These are phyloP conservation scores for Conticribra weissflogii DNA, from an alignment of 108 stramenopile species.

Conservation along the genomic window DNA sequence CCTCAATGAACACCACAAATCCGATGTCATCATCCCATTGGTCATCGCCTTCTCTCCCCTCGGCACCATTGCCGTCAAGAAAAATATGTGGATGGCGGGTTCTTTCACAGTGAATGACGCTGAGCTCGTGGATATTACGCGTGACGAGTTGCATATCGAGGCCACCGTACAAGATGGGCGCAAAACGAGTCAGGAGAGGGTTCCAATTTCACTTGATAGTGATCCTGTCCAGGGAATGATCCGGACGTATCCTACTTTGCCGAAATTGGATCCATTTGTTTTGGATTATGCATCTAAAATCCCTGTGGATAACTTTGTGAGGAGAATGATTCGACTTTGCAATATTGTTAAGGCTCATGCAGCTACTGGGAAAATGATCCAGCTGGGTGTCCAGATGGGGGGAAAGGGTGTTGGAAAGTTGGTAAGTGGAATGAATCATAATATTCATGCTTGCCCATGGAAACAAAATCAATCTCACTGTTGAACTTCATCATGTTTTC, in stretches of 20 bases:
- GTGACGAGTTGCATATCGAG: conserved; percentile 22
- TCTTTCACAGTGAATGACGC: conserved; percentile 63
- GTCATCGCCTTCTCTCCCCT: conserved; percentile 69
- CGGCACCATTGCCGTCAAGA: conserved; percentile 58
- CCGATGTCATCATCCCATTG: conserved; percentile 57
- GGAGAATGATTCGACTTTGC: conserved; percentile 73
- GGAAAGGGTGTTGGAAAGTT: conserved; percentile 58
- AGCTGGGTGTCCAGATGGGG: conserved; percentile 79
- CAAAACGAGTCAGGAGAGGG: conserved; percentile 26
- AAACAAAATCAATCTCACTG: too few relatives aligned
- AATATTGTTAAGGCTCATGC: conserved; percentile 66
- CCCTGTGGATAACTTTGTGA: conserved; percentile 72
- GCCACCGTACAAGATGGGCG: conserved; percentile 43
- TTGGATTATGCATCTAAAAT: conserved; percentile 32
- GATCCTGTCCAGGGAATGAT: conserved; percentile 40
- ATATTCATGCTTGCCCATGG: too few relatives aligned
- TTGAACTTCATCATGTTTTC: neutral
- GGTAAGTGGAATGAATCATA: too few relatives aligned
- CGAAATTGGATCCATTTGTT: conserved; percentile 42
- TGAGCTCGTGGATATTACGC: conserved; percentile 54
- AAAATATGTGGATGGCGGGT: conserved; percentile 76
- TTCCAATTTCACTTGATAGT: conserved; percentile 41
- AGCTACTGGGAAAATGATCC: conserved; percentile 82
- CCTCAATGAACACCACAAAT: conserved; percentile 78
- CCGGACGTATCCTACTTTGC: conserved; percentile 34